Percentiles rank a stretch among this genome's conserved stretches.
Conservation (phyloP, 2,329 filamentous ascomycete species). For the Ophiostoma sp. region DNA sequence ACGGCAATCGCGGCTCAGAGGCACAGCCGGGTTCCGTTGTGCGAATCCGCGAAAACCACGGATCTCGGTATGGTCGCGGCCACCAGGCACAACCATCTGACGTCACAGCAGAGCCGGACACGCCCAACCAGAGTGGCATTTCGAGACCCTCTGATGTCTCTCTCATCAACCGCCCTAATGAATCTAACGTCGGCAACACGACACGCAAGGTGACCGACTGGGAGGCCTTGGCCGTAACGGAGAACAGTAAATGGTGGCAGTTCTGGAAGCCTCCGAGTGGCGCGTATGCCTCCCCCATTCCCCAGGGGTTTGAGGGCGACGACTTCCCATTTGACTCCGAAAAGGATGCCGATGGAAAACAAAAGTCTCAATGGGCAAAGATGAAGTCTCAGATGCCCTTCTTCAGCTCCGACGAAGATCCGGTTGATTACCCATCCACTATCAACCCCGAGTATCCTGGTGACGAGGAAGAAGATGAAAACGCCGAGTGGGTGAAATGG, state of each 20-base stretch:
- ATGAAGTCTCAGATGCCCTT: conserved; percentile 49
- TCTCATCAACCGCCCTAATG: conserved; percentile 13
- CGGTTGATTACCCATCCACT: conserved; percentile 55
- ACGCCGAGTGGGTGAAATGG: conserved; percentile 75
- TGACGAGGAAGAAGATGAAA: conserved; percentile 55
- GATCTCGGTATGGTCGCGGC: background rate
- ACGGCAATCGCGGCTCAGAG: conserved; percentile 25
- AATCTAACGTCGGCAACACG: conserved; percentile 41
- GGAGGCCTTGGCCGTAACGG: conserved; percentile 45
- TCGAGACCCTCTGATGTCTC: conserved; percentile 34
- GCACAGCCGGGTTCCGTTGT: conserved; percentile 22
- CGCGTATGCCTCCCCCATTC: conserved; percentile 56
- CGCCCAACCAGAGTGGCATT: background rate
- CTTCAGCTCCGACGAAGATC: conserved; percentile 38
- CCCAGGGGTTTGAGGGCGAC: conserved; percentile 47
- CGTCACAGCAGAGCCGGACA: conserved; percentile 10
- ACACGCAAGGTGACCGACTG: conserved; percentile 47
- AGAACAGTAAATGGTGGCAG: conserved; percentile 51
- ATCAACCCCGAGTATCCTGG: conserved; percentile 57
- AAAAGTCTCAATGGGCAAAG: conserved; percentile 47
- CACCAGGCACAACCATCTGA: conserved; percentile 13
- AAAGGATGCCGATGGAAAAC: background rate
- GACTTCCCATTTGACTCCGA: conserved; percentile 36
- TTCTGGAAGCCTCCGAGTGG: conserved; percentile 61
- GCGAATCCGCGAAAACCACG: conserved; percentile 29